A percentile compares a stretch with the other conserved stretches of the same genome.
These are phyloP conservation scores for Acer saccharum DNA, from an alignment of 345 rosid species.

Conservation along the genomic window DNA sequence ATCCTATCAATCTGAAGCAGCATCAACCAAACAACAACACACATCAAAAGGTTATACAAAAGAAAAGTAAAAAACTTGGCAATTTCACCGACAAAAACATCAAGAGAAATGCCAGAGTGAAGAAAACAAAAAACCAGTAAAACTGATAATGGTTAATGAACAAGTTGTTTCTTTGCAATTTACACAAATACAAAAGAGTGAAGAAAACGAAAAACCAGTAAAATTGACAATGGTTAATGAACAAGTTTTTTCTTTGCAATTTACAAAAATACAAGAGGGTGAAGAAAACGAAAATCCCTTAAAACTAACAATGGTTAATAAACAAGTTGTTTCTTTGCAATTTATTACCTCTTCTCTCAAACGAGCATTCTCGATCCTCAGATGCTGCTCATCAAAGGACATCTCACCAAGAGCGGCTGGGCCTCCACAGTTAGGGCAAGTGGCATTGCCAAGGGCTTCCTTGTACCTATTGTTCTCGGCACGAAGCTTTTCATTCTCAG, in stretches of 20 bases:
- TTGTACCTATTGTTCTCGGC: conserved; percentile 79
- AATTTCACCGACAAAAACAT: neutral
- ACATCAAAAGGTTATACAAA: too few species aligned
- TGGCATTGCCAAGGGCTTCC: conserved; percentile 69
- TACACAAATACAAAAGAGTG: too few species aligned
- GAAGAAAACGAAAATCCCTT: too few species aligned
- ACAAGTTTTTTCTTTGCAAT: neutral
- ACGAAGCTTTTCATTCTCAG: conserved; percentile 85
- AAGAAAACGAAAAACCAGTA: too few species aligned
- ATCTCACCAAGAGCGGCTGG: conserved; percentile 86
- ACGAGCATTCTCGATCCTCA: conserved; percentile 89
- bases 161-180: neutral
- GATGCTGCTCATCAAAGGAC: conserved; percentile 97
- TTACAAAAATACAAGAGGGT: too few species aligned
- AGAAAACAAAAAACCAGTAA: too few species aligned
- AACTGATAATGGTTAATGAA: neutral
- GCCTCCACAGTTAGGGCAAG: conserved; percentile 94
- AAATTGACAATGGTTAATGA: neutral
- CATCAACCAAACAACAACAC: neutral
- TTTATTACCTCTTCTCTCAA: conserved; percentile 70
- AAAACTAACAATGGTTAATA: neutral
- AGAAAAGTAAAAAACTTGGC: neutral
- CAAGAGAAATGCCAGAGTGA: neutral
- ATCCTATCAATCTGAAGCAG: conserved; percentile 72
- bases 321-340: neutral